Percentiles rank a stretch among this genome's conserved stretches.
phyloP scores from a whole-genome alignment of 805 yeast species.

The Danielia reshetovae region DNA sequence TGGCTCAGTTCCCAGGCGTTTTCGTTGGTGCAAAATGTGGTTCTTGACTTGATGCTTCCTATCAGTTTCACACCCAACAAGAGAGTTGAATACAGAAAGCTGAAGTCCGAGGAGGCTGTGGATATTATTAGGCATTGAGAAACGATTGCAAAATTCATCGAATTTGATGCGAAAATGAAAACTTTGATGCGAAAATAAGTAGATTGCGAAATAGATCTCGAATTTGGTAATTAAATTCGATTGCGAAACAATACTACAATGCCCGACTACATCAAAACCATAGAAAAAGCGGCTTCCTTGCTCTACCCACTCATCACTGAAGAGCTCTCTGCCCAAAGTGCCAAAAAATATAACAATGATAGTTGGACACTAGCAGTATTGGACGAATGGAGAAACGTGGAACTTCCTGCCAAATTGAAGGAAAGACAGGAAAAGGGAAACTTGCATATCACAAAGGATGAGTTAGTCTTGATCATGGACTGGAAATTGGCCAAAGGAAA shows the following conservation, averaged over 20 bases:
- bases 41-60: conserved; percentile 66
- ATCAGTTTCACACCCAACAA: conserved; percentile 45
- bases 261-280: not conserved
- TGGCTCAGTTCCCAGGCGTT: conserved; percentile 85
- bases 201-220: too few species aligned
- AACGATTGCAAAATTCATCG: not conserved
- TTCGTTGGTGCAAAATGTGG: conserved; percentile 70
- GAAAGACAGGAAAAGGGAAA: conserved; percentile 19
- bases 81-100: conserved; percentile 22
- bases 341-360: conserved; percentile 22
- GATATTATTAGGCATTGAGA: too few species aligned
- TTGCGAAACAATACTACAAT: too few species aligned
- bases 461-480: conserved; percentile 41
- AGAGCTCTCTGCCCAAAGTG: conserved; percentile 24
- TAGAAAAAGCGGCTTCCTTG: conserved; percentile 5
- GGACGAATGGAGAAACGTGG: conserved; percentile 33
- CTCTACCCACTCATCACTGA: conserved; percentile 26
- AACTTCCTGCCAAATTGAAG: conserved; percentile 26
- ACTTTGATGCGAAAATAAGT: not conserved
- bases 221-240: too few species aligned
- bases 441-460: conserved; percentile 32
- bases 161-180: conserved; percentile 1
- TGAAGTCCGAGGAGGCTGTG: conserved; percentile 9
- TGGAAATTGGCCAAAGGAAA: conserved; percentile 45
- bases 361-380: conserved; percentile 28